Percentiles rank a stretch among this genome's conserved stretches.
phyloP scores from a whole-genome alignment of 192 early-diverging fungal species.

The Podila clonocystis region DNA sequence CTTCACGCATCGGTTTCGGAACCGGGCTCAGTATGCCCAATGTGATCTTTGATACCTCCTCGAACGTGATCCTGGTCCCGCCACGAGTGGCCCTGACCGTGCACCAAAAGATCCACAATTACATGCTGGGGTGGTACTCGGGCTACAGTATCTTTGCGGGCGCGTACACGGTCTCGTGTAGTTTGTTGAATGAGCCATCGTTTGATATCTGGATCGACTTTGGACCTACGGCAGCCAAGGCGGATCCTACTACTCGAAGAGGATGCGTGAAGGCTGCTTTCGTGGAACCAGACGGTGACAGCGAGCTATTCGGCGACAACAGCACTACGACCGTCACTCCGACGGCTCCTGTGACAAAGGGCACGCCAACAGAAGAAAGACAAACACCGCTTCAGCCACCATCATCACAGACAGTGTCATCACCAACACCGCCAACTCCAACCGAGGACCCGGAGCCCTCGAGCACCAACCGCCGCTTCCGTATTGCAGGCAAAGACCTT shows the following conservation, averaged over 20 bases:
- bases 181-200: background rate
- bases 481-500: conserved; percentile 16
- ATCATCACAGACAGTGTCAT: background rate
- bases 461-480: conserved; percentile 8
- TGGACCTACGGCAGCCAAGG: background rate
- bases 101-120: conserved; percentile 23
- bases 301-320: too few species aligned
- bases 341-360: background rate
- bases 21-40: conserved; percentile 1
- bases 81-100: conserved; percentile 9
- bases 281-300: background rate
- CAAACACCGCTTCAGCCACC: background rate
- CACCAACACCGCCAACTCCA: background rate
- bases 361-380: background rate
- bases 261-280: background rate
- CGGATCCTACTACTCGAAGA: background rate
- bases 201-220: conserved; percentile 19
- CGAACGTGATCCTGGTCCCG: conserved; percentile 17
- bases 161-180: conserved; percentile 21
- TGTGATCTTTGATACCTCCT: conserved; percentile 31
- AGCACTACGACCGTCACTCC: background rate
- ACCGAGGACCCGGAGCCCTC: background rate
- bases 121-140: conserved; percentile 12
- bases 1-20: background rate
- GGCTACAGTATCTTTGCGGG: conserved; percentile 12